Evolutionary conservation across 1,139 yeast species (phyloP).

Genomic region (Scheffersomyces cryptocercus): DNA sequence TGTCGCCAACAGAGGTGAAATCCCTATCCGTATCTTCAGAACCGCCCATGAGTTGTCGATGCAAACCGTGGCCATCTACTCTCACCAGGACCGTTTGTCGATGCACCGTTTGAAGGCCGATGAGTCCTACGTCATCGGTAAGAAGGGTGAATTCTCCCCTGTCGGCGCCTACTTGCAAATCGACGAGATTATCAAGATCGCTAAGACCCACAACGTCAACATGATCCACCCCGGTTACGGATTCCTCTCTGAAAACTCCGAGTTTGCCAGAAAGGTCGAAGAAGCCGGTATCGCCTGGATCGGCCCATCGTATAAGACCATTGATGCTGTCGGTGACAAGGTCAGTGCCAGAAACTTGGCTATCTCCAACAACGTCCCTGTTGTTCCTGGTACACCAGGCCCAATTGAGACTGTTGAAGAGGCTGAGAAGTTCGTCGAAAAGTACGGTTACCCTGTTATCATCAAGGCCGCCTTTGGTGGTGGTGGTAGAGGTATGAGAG

Average conservation of each 20-base stretch:
- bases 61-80: conserved; percentile 97
- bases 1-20: conserved; percentile 97
- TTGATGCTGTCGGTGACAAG: conserved; percentile 97
- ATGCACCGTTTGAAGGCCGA: conserved; percentile 95
- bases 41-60: conserved; percentile 97
- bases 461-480: conserved; percentile 99
- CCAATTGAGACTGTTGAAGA: conserved; percentile 83
- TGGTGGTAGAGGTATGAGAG: conserved; percentile 99
- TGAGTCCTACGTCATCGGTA: conserved; percentile 90
- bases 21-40: conserved; percentile 86
- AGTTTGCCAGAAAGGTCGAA: conserved; percentile 89
- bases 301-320: conserved; percentile 87
- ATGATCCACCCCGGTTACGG: conserved; percentile 99
- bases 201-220: conserved; percentile 82
- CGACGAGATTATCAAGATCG: conserved; percentile 91
- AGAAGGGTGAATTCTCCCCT: conserved; percentile 86
- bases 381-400: conserved; percentile 98
- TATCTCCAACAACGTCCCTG: conserved; percentile 77
- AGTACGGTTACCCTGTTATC: conserved; percentile 94
- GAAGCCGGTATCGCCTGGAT: conserved; percentile 94
- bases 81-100: conserved; percentile 92
- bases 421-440: conserved; percentile 73
- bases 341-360: conserved; percentile 93
- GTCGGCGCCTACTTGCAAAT: conserved; percentile 96
- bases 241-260: conserved; percentile 90